Evolutionary conservation across 306 rosid species (phyloP).

Genomic region (Amphicarpaea edgeworthii): DNA sequence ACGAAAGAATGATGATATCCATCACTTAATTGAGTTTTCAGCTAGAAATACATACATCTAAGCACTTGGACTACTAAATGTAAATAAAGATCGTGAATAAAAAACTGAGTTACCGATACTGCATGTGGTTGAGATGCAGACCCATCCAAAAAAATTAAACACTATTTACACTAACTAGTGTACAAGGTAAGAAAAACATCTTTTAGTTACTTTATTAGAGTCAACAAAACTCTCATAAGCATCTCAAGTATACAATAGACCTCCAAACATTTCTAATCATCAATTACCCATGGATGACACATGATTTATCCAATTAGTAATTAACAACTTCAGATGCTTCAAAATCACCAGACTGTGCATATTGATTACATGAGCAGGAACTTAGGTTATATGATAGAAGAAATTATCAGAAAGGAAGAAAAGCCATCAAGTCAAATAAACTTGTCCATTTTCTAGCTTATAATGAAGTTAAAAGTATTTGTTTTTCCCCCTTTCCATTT

Average conservation of each 20-base stretch:
- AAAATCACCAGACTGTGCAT: constrained; percentile 24
- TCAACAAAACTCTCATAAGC: neutral
- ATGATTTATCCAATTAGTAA: neutral
- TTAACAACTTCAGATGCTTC: constrained; percentile 13
- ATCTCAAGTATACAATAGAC: neutral
- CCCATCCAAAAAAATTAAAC: neutral
- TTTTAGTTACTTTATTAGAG: constrained; percentile 11
- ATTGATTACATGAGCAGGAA: constrained; percentile 14
- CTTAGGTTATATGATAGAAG: neutral
- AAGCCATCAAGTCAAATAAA: constrained; percentile 9
- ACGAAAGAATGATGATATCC: constrained; percentile 25
- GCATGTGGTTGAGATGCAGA: neutral
- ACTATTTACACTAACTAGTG: neutral
- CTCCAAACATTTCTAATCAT: neutral
- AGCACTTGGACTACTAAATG: constrained; percentile 11
- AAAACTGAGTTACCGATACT: neutral
- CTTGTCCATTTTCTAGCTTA: constrained; percentile 6
- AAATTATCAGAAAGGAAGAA: constrained; percentile 15
- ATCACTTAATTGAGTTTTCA: constrained; percentile 16
- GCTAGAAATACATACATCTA: constrained; percentile 28
- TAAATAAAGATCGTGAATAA: constrained; percentile 18
- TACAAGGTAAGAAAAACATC: constrained; percentile 9
- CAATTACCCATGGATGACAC: neutral
- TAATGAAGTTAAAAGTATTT: neutral
- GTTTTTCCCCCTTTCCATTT: constrained; percentile 17